Conservation (phyloP, 306 rosid species). For the Prunus fruticosa region DNA sequence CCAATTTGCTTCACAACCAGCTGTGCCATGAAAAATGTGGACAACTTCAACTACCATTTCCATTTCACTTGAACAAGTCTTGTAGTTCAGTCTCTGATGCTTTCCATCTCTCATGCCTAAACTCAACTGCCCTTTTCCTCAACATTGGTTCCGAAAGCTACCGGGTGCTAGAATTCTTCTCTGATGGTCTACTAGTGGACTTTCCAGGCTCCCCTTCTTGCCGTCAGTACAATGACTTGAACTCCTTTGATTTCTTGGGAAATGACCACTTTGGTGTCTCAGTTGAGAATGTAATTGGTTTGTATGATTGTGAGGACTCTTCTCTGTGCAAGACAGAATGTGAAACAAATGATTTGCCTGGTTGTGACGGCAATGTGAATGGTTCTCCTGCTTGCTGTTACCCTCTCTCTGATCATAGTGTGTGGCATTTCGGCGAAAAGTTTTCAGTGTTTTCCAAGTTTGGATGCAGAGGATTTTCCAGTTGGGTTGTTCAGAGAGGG, state of each 20-base stretch:
- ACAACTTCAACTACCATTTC: conserved; percentile 60
- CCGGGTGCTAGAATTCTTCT: conserved; percentile 65
- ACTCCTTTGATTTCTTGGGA: conserved; percentile 46
- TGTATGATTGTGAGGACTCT: conserved; percentile 94
- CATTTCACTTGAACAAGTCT: conserved; percentile 69
- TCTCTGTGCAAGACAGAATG: conserved; percentile 79
- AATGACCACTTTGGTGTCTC: conserved; percentile 60
- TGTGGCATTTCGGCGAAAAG: conserved; percentile 68
- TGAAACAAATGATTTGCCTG: conserved; percentile 59
- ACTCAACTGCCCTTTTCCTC: conserved; percentile 63
- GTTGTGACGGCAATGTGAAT: conserved; percentile 55
- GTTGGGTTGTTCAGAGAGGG: conserved; percentile 73
- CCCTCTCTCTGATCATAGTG: conserved; percentile 75
- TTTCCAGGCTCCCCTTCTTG: conserved; percentile 64
- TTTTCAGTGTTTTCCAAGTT: conserved; percentile 65
- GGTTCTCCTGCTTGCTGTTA: conserved; percentile 80
- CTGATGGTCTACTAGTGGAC: conserved; percentile 67
- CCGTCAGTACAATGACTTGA: conserved; percentile 78
- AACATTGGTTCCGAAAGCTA: conserved; percentile 44
- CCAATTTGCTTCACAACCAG: conserved; percentile 24
- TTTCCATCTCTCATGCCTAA: conserved; percentile 64
- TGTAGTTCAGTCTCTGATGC: conserved; percentile 48
- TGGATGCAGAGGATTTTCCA: conserved; percentile 92
- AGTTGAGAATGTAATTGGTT: conserved; percentile 67
- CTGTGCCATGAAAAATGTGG: conserved; percentile 69